A percentile compares a stretch with the other conserved stretches of the same genome.
Evolutionary conservation across 2,329 filamentous ascomycete genomes (phyloP).

Genomic region (Diplocarpon rosae): DNA sequence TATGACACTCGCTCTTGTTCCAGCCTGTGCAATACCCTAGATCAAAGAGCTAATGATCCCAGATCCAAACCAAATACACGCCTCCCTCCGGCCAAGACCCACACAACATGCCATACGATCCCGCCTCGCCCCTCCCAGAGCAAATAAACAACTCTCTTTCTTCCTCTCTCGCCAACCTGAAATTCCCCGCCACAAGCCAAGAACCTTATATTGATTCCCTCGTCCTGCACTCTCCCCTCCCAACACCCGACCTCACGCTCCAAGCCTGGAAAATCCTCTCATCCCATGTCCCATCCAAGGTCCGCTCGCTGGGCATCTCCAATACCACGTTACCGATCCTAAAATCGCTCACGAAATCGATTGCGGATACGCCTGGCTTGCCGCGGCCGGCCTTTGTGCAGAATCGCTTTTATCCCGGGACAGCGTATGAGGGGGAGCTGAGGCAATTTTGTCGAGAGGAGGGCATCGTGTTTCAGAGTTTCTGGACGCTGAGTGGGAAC

Average conservation of each 20-base stretch:
- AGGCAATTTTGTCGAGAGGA: constrained; percentile 44
- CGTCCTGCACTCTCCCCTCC: constrained; percentile 46
- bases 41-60: not conserved
- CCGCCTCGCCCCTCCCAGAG: constrained; percentile 43
- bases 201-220: constrained; percentile 44
- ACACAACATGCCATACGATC: constrained; percentile 50
- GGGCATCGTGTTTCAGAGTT: constrained; percentile 44
- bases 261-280: constrained; percentile 57
- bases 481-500: constrained; percentile 52
- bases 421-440: constrained; percentile 47
- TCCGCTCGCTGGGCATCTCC: constrained; percentile 63
- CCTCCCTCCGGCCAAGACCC: constrained; percentile 50
- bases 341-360: constrained; percentile 34
- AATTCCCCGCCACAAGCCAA: constrained; percentile 16
- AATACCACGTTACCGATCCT: constrained; percentile 55
- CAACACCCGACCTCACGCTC: constrained; percentile 40
- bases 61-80: constrained; percentile 81
- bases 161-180: constrained; percentile 55
- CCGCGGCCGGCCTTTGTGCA: constrained; percentile 51
- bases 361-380: constrained; percentile 28
- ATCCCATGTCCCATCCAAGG: constrained; percentile 50
- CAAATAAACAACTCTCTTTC: constrained; percentile 58
- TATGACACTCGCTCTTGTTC: too few relatives aligned
- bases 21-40: too few relatives aligned
- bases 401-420: constrained; percentile 58